Percentiles rank a stretch among this genome's conserved stretches.
phyloP scores from a whole-genome alignment of 2,329 filamentous ascomycete species.

The Arachnomyces sp. region DNA sequence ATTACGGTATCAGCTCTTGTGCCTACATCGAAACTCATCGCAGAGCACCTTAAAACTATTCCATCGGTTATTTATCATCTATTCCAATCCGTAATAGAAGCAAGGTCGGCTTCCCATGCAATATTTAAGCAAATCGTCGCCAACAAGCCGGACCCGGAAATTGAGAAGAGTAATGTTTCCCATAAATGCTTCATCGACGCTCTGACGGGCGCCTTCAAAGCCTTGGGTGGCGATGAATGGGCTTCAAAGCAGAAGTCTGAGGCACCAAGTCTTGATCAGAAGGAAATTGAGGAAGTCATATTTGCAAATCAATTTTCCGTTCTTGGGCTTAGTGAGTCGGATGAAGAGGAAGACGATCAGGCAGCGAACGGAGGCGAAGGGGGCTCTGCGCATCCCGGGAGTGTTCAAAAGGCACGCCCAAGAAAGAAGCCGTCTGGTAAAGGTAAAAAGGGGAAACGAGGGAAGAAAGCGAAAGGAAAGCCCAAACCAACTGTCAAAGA shows the following conservation, averaged over 20 bases:
- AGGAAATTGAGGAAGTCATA: slow-evolving; percentile 19
- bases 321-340: slow-evolving; percentile 16
- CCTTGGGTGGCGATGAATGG: slow-evolving; percentile 28
- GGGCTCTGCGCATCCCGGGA: slow-evolving; percentile 6
- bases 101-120: slow-evolving; percentile 21
- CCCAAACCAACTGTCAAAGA: slow-evolving; percentile 11
- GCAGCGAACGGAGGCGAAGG: slow-evolving; percentile 12
- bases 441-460: slow-evolving; percentile 22
- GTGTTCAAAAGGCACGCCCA: slow-evolving; percentile 4
- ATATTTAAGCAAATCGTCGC: slow-evolving; percentile 28
- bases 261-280: slow-evolving; percentile 5
- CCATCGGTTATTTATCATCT: slow-evolving; percentile 29
- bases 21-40: slow-evolving; percentile 35
- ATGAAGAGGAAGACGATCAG: slow-evolving; percentile 11
- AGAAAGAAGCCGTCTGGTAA: slow-evolving; percentile 17
- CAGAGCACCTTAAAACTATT: slow-evolving; percentile 24
- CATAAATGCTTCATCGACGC: slow-evolving; percentile 41
- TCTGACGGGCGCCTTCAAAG: slow-evolving; percentile 30
- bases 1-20: slow-evolving; percentile 31
- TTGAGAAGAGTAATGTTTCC: slow-evolving; percentile 31
- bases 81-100: slow-evolving; percentile 34
- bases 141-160: slow-evolving; percentile 26
- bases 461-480: slow-evolving; percentile 20
- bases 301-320: slow-evolving; percentile 23
- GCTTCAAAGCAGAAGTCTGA: slow-evolving; percentile 8